phyloP scores from a whole-genome alignment of 2,329 filamentous ascomycete species.

The Tolypocladium paradoxum region DNA sequence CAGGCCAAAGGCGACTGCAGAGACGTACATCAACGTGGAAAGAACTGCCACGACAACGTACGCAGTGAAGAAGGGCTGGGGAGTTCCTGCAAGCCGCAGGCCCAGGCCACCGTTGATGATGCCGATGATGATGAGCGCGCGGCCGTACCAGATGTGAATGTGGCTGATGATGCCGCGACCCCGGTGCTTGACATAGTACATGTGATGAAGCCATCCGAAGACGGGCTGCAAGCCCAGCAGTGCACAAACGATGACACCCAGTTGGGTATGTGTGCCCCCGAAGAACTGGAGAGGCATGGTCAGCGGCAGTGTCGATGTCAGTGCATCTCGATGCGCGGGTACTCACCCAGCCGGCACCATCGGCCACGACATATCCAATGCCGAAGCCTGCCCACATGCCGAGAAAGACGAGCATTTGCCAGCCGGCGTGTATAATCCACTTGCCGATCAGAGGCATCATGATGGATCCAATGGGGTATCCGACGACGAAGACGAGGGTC shows the following conservation, averaged over 20 bases:
- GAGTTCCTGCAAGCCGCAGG: constrained; percentile 34
- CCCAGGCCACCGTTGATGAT: constrained; percentile 55
- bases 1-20: constrained; percentile 9
- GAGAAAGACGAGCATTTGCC: constrained; percentile 43
- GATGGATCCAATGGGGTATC: constrained; percentile 50
- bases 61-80: constrained; percentile 32
- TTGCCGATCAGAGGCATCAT: constrained; percentile 48
- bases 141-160: constrained; percentile 52
- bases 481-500: constrained; percentile 44
- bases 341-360: constrained; percentile 31
- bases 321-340: background rate
- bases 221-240: constrained; percentile 47
- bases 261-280: constrained; percentile 38
- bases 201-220: constrained; percentile 48
- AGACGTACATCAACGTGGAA: constrained; percentile 33
- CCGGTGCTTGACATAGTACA: constrained; percentile 35
- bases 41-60: constrained; percentile 46
- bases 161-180: constrained; percentile 41
- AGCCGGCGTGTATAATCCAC: constrained; percentile 45
- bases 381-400: constrained; percentile 51
- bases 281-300: constrained; percentile 34
- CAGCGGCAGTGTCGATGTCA: constrained; percentile 2
- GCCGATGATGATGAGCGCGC: constrained; percentile 44
- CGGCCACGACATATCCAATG: constrained; percentile 39
- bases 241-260: constrained; percentile 44